Conservation (phyloP, 805 yeast species). For the Candida maltosa region DNA sequence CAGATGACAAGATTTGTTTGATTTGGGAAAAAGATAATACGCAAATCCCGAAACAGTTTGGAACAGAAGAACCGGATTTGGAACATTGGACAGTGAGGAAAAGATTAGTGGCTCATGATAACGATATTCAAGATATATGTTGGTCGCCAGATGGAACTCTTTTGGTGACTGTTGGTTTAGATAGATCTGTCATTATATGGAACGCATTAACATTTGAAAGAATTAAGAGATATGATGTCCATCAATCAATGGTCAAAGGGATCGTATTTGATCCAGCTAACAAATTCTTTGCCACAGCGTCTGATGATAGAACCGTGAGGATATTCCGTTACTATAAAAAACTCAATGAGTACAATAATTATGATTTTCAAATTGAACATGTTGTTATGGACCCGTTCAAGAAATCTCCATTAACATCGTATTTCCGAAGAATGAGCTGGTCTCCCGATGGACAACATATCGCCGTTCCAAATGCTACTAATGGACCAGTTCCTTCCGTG, state of each 20-base stretch:
- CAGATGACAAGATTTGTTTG: constrained; percentile 87
- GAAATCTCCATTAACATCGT: constrained; percentile 87
- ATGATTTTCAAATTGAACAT: constrained; percentile 83
- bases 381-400: constrained; percentile 80
- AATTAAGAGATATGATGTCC: constrained; percentile 84
- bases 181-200: constrained; percentile 91
- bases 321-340: constrained; percentile 79
- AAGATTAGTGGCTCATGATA: constrained; percentile 93
- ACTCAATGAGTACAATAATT: constrained; percentile 51
- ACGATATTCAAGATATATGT: constrained; percentile 95
- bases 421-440: constrained; percentile 85
- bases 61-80: constrained; percentile 58
- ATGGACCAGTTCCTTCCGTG: constrained; percentile 76
- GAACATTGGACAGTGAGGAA: constrained; percentile 96
- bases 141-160: constrained; percentile 96
- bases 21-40: constrained; percentile 87
- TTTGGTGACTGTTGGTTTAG: constrained; percentile 91
- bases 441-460: constrained; percentile 87
- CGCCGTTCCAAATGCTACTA: constrained; percentile 82
- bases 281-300: constrained; percentile 93
- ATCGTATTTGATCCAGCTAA: constrained; percentile 97
- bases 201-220: constrained; percentile 88
- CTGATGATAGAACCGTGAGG: constrained; percentile 90
- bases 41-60: constrained; percentile 61
- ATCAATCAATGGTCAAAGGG: constrained; percentile 94